A percentile compares a stretch with the other conserved stretches of the same genome.
phyloP scores from a whole-genome alignment of 2,329 filamentous ascomycete species.

The Zasmidium angulare region DNA sequence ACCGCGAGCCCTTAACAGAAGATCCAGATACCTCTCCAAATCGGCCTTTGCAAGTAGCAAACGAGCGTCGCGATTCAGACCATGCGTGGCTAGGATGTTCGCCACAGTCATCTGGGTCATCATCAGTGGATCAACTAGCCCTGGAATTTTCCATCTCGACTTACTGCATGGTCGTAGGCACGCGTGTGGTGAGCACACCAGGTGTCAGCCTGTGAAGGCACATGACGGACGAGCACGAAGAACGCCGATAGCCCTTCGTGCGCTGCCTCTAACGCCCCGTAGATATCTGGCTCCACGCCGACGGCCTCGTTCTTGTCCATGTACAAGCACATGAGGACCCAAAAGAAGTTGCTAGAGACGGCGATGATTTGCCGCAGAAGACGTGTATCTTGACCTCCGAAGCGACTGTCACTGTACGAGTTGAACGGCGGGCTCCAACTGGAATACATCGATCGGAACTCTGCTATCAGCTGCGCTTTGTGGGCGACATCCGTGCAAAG shows the following conservation, averaged over 20 bases:
- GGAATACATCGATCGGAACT: not conserved
- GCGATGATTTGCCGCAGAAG: constrained; percentile 1
- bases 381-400: not conserved
- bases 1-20: not conserved
- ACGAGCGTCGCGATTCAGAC: not conserved
- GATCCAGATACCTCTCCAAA: constrained; percentile 1
- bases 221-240: constrained; percentile 1
- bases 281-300: not conserved
- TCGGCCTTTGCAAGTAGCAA: constrained; percentile 3
- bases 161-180: not conserved
- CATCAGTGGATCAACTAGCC: not conserved
- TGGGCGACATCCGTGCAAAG: constrained; percentile 2
- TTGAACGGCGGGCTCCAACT: not conserved
- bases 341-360: constrained; percentile 2
- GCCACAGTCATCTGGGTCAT: not conserved
- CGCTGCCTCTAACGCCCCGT: constrained; percentile 3
- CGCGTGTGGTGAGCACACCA: constrained; percentile 1
- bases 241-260: constrained; percentile 7
- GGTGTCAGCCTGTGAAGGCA: not conserved
- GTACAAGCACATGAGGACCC: constrained; percentile 9
- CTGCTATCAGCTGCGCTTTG: not conserved
- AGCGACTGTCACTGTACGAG: not conserved
- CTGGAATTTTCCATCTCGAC: not conserved
- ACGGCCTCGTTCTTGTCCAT: constrained; percentile 6
- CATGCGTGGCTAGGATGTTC: not conserved